Base-by-base conservation (phyloP, 2,329 filamentous ascomycete species). In the Penicillium sp. region DNA sequence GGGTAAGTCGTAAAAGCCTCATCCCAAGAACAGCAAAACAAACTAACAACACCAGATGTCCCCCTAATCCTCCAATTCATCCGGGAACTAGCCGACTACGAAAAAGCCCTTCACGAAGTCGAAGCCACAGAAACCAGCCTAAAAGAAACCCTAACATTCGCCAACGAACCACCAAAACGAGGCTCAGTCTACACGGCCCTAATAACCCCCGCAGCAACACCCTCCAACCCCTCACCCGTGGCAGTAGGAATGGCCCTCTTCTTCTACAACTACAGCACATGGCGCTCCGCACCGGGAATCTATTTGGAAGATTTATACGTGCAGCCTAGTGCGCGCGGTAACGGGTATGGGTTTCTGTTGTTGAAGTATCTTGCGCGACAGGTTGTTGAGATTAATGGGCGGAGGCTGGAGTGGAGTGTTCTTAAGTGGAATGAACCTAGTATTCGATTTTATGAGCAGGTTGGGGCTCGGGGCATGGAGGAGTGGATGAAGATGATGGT, bases 281-380 rank as follows among this genome's bases (percentile, higher is more conserved):
- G 94, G 94, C 84, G 89, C 7, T 84, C 89, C n/a, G 84, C 83
- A 39, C 85, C 92, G 0, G 93, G 93, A 2, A 89, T 99, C 66
- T 96, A 95, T 72, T 85, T 97, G 30, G 93, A 97, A 72, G 93
- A 97, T 68, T 78, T 97, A n/a, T 96, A 87, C 66, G 90, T 99
- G 33, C 80, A 85, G 61, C 81, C 85, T 1, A 76, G 77, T 37
- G 85, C 88, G 63, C 80, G 94, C 3, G 86, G 86, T 27, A 84
- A 83, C 55, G 92, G 92, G 0, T 96, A 93, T 68, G 93, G 92
- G 32, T 89, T 87, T 72, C 77, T 80, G 62, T 72, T 97, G 67
- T 78, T 97, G 42, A 83, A 83, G 55, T 84, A 85, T 60, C 75
- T 97, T 68, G 93, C 92, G n/a, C 84, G 83, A 65, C 89, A 96